These are phyloP conservation scores for Nematodospora valgi DNA, from an alignment of 805 yeast genomes.

Conservation along the genomic window DNA sequence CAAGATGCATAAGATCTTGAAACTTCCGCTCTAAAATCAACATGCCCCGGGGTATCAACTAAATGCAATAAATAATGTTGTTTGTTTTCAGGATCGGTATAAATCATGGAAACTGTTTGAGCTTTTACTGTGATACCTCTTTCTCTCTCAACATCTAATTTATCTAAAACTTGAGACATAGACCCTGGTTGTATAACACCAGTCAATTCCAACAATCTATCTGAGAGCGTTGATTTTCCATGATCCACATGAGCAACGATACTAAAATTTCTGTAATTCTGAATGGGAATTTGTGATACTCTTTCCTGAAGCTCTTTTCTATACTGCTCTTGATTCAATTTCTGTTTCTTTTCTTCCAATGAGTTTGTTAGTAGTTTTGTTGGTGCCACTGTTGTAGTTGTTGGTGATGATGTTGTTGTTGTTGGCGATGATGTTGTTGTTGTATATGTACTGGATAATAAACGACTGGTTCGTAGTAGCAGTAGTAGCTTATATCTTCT, in stretches of 20 bases:
- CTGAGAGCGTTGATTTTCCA: constrained; percentile 85
- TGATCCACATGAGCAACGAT: constrained; percentile 97
- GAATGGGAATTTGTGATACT: constrained; percentile 75
- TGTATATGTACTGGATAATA: background rate
- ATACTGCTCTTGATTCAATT: constrained; percentile 30
- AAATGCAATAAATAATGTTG: constrained; percentile 81
- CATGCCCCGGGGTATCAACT: constrained; percentile 98
- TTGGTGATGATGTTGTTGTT: background rate
- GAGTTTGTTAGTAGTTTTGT: background rate
- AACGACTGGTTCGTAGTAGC: background rate
- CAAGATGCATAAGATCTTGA: constrained; percentile 93
- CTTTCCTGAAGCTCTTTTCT: constrained; percentile 45
- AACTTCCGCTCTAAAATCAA: constrained; percentile 92
- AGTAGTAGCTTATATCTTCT: background rate
- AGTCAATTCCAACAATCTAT: constrained; percentile 80
- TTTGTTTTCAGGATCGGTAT: constrained; percentile 51
- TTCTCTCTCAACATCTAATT: constrained; percentile 90
- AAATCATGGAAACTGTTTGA: constrained; percentile 93
- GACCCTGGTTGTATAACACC: constrained; percentile 78
- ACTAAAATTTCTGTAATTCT: constrained; percentile 83
- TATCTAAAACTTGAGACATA: constrained; percentile 84
- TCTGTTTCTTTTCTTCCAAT: constrained; percentile 20
- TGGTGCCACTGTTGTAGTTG: too few relatives aligned
- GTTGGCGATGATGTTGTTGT: constrained; percentile 1
- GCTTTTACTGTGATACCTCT: constrained; percentile 97